Evolutionary conservation across 768 basidiomycete species (phyloP).

Genomic region (Mycena belliarum): DNA sequence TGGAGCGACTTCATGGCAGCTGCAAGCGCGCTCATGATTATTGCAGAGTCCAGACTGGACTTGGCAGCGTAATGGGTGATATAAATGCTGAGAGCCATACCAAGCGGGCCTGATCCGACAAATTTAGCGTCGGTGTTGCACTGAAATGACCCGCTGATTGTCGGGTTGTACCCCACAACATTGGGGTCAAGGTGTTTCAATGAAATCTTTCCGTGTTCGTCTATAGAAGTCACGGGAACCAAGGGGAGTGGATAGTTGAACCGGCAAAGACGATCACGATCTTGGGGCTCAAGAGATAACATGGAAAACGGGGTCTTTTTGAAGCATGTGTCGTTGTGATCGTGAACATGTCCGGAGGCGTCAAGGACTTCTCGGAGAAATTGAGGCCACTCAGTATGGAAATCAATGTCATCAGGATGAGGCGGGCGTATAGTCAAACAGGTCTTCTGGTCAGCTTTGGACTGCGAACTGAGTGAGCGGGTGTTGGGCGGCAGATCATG

Average conservation of each 20-base stretch:
- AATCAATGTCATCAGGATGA: background rate
- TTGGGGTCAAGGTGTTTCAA: background rate
- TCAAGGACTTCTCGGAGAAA: no score
- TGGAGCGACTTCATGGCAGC: no score
- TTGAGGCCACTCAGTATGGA: no score
- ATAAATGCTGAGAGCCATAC: constrained; percentile 10
- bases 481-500: background rate
- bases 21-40: constrained; percentile 18
- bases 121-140: constrained; percentile 22
- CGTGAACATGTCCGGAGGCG: no score
- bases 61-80: constrained; percentile 12
- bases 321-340: no score
- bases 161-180: no score
- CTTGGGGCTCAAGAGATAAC: no score
- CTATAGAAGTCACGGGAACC: background rate
- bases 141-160: constrained; percentile 8
- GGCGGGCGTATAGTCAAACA: background rate
- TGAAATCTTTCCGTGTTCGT: constrained; percentile 11
- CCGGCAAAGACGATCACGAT: constrained; percentile 14
- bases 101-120: constrained; percentile 14
- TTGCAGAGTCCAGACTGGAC: constrained; percentile 7
- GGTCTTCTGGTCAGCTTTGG: background rate
- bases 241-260: constrained; percentile 5
- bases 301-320: no score
- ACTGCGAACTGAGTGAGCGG: background rate